phyloP scores from a whole-genome alignment of 331 rosid genomes.

The Quercus phellos region DNA sequence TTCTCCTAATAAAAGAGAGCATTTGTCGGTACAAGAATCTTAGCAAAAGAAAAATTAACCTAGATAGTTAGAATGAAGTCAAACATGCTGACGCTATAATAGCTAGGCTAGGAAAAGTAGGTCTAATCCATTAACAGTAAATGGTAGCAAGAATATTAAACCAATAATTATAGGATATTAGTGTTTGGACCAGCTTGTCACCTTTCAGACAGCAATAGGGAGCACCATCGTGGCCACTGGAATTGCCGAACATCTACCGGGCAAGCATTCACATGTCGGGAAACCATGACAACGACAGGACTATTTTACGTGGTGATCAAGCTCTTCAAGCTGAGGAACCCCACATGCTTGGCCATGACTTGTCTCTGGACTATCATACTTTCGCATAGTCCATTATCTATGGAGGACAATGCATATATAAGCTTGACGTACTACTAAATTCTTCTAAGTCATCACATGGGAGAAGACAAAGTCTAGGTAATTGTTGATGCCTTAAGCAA shows the following conservation, averaged over 20 bases:
- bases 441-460: not conserved
- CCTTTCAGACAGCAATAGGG: slow-evolving; percentile 21
- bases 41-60: too few species aligned
- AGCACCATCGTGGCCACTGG: slow-evolving; percentile 35
- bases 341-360: slow-evolving; percentile 30
- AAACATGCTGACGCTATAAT: too few species aligned
- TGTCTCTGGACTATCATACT: slow-evolving; percentile 25
- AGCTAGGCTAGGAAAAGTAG: not conserved
- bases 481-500: not conserved
- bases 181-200: slow-evolving; percentile 20
- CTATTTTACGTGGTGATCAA: slow-evolving; percentile 19
- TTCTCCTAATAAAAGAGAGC: too few species aligned
- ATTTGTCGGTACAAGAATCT: too few species aligned
- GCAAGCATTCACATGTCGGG: slow-evolving; percentile 31
- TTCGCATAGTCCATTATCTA: not conserved
- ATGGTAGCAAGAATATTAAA: not conserved
- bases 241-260: slow-evolving; percentile 48
- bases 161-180: not conserved
- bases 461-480: not conserved
- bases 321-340: slow-evolving; percentile 12
- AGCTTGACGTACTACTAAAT: not conserved
- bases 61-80: too few species aligned
- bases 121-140: not conserved
- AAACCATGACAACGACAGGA: slow-evolving; percentile 19
- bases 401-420: not conserved